Evolutionary conservation across 2,329 filamentous ascomycete genomes (phyloP).

Genomic region (Talaromyces verruculosus): DNA sequence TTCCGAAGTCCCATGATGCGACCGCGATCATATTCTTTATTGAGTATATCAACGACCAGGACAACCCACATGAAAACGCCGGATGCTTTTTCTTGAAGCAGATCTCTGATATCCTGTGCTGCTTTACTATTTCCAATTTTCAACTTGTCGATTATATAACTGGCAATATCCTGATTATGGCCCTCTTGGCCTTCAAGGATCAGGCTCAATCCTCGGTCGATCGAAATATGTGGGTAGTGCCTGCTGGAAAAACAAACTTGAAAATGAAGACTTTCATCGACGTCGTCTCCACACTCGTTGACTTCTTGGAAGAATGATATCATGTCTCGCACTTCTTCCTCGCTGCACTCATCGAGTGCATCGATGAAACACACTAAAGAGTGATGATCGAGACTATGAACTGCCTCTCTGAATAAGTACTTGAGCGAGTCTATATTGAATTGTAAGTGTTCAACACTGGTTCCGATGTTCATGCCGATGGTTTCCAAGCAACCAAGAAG

Average conservation of each 20-base stretch:
- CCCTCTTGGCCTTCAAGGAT: constrained; percentile 42
- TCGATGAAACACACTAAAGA: constrained; percentile 43
- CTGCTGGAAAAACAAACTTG: constrained; percentile 45
- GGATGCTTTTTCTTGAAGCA: constrained; percentile 41
- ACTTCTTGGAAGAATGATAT: constrained; percentile 39
- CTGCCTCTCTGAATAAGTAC: constrained; percentile 11
- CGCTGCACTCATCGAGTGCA: constrained; percentile 50
- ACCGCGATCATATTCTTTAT: constrained; percentile 40
- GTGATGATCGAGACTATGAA: constrained; percentile 22
- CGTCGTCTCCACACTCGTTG: constrained; percentile 20
- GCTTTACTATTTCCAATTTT: background rate
- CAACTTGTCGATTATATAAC: background rate
- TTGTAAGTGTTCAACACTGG: no score
- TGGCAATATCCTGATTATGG: constrained; percentile 35
- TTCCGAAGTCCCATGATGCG: constrained; percentile 25
- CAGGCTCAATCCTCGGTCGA: constrained; percentile 34
- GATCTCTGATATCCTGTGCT: constrained; percentile 4
- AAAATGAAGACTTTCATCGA: constrained; percentile 24
- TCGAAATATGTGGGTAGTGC: constrained; percentile 46
- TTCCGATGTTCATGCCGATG: background rate
- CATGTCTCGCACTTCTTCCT: constrained; percentile 41
- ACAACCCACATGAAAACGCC: constrained; percentile 52
- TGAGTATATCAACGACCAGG: constrained; percentile 48
- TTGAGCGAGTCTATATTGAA: constrained; percentile 1
- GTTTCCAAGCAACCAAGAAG: background rate